phyloP scores from a whole-genome alignment of 768 basidiomycete species.

The Suillus tomentosus region DNA sequence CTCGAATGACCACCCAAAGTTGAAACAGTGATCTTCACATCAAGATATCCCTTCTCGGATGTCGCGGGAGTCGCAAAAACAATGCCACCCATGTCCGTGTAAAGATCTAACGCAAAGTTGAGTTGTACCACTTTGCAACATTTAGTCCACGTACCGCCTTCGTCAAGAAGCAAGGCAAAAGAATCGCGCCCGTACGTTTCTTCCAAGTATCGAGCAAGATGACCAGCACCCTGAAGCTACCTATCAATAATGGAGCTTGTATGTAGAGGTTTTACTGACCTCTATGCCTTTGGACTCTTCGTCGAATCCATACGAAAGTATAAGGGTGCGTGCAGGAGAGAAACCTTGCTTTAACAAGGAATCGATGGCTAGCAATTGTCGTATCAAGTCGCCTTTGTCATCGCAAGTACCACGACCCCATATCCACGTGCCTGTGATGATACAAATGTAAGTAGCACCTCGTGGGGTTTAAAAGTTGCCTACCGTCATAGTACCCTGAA shows the following conservation, averaged over 20 bases:
- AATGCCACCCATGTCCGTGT: slow-evolving; percentile 11
- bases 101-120: slow-evolving; percentile 1
- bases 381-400: slow-evolving; percentile 69
- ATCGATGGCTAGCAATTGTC: slow-evolving; percentile 51
- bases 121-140: neutral
- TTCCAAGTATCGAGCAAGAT: slow-evolving; percentile 49
- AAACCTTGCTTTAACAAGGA: slow-evolving; percentile 47
- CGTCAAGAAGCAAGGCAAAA: slow-evolving; percentile 80
- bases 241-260: neutral
- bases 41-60: slow-evolving; percentile 72
- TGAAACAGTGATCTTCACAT: slow-evolving; percentile 60
- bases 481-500: slow-evolving; percentile 58
- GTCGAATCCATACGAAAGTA: slow-evolving; percentile 50
- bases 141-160: slow-evolving; percentile 58
- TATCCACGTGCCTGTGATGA: slow-evolving; percentile 50
- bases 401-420: slow-evolving; percentile 80
- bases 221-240: slow-evolving; percentile 48
- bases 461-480: neutral
- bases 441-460: neutral
- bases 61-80: slow-evolving; percentile 58
- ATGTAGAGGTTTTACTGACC: slow-evolving; percentile 26
- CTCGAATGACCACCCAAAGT: slow-evolving; percentile 81
- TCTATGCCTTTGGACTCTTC: slow-evolving; percentile 54
- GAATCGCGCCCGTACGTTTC: slow-evolving; percentile 63
- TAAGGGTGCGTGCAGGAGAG: slow-evolving; percentile 44